Base-by-base conservation (phyloP, 139 green algal genomes). In the Chlorella vulgaris region DNA sequence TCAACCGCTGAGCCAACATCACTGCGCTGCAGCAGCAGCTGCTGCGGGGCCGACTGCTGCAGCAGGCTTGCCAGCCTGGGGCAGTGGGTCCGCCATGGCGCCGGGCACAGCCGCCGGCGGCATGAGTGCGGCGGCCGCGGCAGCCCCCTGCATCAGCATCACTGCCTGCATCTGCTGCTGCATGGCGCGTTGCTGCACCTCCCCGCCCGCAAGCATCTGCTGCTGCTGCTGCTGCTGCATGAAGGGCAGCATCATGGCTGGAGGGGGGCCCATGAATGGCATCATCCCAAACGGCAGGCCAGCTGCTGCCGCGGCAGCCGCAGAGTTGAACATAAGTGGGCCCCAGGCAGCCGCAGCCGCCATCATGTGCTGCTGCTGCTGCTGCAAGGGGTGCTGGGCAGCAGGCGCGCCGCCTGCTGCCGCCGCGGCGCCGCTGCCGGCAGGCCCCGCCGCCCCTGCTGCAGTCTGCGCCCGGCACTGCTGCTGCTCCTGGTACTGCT, bases 211-310 rank as follows among this genome's bases (percentile, higher is more conserved):
- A 15, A 65, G 18, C 55, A n/a, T 15, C 65, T 73, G 67, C 36
- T 74, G 67, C 67, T 73, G 65, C 63, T 43, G 47, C n/a, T 77
- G 69, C 26, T 35, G 69, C 40, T 74, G 76, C 61, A 74, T 63
- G 39, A 76, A 76, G 33, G 50, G 71, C 51, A 78, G 50, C 51
- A 78, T 51, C 33, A 78, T 66, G 71, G 53, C 26, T 31, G 70
- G 67, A 15, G 13, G 7, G 67, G 67, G 10, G 4, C 22, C 26
- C 31, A 77, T 65, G 15, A 35, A 39, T 0, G 71, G 63, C 33
- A 43, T 26, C 24, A 33, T 22, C 2, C 5, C 71, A 66, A 78
- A 66, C 5, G 71, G 71, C 51, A 78, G 33, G 33, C 71, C 71
- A 4, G 71, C 71, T 7, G 71, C 71, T 1, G 69, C 69, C 1